Percentiles rank a stretch among this genome's conserved stretches.
These are phyloP conservation scores for Cyberlindnera lachancei DNA, from an alignment of 805 yeast genomes.

Conservation along the genomic window DNA sequence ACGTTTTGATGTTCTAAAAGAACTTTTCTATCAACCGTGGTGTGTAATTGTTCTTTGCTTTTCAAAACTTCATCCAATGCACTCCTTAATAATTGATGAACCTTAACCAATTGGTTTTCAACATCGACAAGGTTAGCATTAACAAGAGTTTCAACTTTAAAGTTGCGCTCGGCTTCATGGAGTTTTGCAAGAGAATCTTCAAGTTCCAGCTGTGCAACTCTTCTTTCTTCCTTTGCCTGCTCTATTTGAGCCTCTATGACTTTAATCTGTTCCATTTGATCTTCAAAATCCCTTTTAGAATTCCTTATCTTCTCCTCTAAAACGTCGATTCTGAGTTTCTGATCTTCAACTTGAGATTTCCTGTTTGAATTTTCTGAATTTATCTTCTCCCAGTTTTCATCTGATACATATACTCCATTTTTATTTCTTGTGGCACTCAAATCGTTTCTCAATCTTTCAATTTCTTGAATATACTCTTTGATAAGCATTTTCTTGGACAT, in stretches of 20 bases:
- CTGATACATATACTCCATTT: slow-evolving; percentile 59
- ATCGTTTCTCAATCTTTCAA: slow-evolving; percentile 51
- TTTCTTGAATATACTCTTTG: slow-evolving; percentile 45
- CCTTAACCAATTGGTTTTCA: slow-evolving; percentile 12
- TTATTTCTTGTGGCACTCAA: slow-evolving; percentile 54
- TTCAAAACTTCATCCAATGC: slow-evolving; percentile 16
- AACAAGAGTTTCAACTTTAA: slow-evolving; percentile 12
- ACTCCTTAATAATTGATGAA: slow-evolving; percentile 9
- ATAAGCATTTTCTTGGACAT: slow-evolving; percentile 52
- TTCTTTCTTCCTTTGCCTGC: slow-evolving; percentile 9
- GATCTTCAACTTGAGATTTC: slow-evolving; percentile 41
- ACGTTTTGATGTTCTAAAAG: slow-evolving; percentile 12
- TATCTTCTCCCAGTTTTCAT: slow-evolving; percentile 39
- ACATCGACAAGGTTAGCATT: slow-evolving; percentile 15
- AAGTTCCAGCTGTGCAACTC: slow-evolving; percentile 6
- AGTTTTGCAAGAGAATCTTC: slow-evolving; percentile 3
- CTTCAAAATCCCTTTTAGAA: slow-evolving; percentile 34
- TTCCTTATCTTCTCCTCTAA: slow-evolving; percentile 40
- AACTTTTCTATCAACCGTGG: slow-evolving; percentile 5
- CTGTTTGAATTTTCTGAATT: slow-evolving; percentile 40
- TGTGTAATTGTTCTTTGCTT: slow-evolving; percentile 6
- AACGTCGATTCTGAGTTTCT: slow-evolving; percentile 37
- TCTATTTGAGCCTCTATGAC: slow-evolving; percentile 9
- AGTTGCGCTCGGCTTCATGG: slow-evolving; percentile 6
- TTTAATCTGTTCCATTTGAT: slow-evolving; percentile 23